Conservation (phyloP, 108 stramenopile genomes). For the Nannochloropsis gaditana region DNA sequence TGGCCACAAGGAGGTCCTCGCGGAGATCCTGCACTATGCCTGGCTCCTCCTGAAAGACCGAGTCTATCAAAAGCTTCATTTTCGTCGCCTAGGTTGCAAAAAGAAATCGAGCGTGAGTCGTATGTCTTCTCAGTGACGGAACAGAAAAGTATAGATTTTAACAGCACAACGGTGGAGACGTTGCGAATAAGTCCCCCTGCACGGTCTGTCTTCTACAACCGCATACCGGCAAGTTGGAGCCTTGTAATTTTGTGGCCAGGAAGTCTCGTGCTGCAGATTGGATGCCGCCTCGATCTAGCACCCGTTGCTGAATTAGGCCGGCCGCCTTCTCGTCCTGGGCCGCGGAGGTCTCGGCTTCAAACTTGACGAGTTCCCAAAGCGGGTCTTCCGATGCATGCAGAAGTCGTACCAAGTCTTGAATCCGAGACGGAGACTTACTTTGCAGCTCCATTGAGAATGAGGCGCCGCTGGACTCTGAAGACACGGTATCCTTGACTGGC, state of each 20-base stretch:
- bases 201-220: too few relatives aligned
- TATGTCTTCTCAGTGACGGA: too few relatives aligned
- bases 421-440: background rate
- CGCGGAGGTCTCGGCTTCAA: slow-evolving; percentile 26
- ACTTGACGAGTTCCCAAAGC: slow-evolving; percentile 39
- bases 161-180: too few relatives aligned
- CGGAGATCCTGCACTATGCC: slow-evolving; percentile 23
- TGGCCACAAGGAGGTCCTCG: slow-evolving; percentile 35
- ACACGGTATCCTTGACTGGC: too few relatives aligned
- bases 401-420: slow-evolving; percentile 31
- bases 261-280: background rate
- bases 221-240: slow-evolving; percentile 2
- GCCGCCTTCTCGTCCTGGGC: slow-evolving; percentile 6
- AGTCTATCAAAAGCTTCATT: slow-evolving; percentile 31
- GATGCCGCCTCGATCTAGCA: slow-evolving; percentile 11
- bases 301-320: background rate
- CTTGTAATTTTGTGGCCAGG: slow-evolving; percentile 7
- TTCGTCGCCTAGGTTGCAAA: background rate
- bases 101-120: background rate
- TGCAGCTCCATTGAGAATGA: too few relatives aligned
- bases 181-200: too few relatives aligned
- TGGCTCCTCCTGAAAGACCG: slow-evolving; percentile 39
- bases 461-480: too few relatives aligned
- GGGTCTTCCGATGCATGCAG: slow-evolving; percentile 35
- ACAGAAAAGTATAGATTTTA: too few relatives aligned